These are phyloP conservation scores for Meyerozyma sp. DNA, from an alignment of 1,139 yeast species.

Conservation along the genomic window DNA sequence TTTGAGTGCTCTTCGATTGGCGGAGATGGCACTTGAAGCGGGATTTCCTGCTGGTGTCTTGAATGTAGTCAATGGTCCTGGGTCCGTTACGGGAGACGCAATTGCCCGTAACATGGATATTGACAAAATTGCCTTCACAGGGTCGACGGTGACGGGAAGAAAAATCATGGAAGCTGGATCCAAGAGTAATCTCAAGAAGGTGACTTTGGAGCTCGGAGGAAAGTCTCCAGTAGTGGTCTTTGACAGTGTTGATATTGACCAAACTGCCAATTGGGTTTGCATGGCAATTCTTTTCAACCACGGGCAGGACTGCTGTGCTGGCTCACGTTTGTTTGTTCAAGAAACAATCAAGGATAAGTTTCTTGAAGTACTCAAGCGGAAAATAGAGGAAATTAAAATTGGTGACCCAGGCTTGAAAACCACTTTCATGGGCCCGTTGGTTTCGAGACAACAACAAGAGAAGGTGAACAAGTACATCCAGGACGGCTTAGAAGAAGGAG, in stretches of 20 bases:
- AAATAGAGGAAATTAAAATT: slow-evolving; percentile 26
- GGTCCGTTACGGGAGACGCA: slow-evolving; percentile 73
- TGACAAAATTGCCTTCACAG: slow-evolving; percentile 80
- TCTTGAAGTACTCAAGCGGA: slow-evolving; percentile 48
- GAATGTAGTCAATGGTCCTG: slow-evolving; percentile 74
- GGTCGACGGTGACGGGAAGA: slow-evolving; percentile 80
- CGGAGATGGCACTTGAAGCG: slow-evolving; percentile 64
- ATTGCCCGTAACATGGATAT: slow-evolving; percentile 62
- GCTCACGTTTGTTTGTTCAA: slow-evolving; percentile 76
- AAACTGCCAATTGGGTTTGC: slow-evolving; percentile 56
- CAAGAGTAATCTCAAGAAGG: slow-evolving; percentile 63
- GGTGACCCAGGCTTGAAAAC: slow-evolving; percentile 74
- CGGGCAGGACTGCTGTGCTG: slow-evolving; percentile 89
- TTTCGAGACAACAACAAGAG: slow-evolving; percentile 67
- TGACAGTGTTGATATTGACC: slow-evolving; percentile 63
- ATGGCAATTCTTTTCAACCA: slow-evolving; percentile 71
- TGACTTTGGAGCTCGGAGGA: slow-evolving; percentile 82
- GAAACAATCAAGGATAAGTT: slow-evolving; percentile 69
- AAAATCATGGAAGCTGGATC: slow-evolving; percentile 71
- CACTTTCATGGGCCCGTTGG: slow-evolving; percentile 82
- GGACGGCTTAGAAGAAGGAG: slow-evolving; percentile 71
- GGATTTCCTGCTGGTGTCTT: slow-evolving; percentile 86
- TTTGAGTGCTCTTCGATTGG: slow-evolving; percentile 76
- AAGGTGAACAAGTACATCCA: slow-evolving; percentile 71
- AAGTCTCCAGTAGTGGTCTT: slow-evolving; percentile 80